Evolutionary conservation across 1,284 basidiomycete species (phyloP).

Genomic region (Salmacisia buchloeana): DNA sequence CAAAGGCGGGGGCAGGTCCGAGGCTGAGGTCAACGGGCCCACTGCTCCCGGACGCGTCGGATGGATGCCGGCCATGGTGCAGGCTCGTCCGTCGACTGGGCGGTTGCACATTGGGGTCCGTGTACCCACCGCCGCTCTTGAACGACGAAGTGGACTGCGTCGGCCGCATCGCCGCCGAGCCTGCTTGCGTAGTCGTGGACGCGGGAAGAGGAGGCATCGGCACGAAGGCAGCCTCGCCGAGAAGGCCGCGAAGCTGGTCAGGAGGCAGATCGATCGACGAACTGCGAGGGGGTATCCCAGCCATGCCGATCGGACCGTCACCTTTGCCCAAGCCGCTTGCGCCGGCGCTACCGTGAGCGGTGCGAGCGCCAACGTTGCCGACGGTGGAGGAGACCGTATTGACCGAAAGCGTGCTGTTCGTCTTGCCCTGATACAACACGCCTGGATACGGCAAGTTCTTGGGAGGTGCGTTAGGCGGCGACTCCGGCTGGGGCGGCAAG

Average conservation of each 20-base stretch:
- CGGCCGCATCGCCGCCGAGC: no score
- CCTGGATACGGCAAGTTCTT: constrained; percentile 5
- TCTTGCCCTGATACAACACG: not conserved
- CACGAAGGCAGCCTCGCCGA: not conserved
- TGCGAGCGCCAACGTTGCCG: no score
- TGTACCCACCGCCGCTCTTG: no score
- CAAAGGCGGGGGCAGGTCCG: not conserved
- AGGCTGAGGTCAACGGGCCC: not conserved
- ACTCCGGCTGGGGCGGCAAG: not conserved
- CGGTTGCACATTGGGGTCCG: no score
- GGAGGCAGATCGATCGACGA: not conserved
- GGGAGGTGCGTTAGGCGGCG: not conserved
- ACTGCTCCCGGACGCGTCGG: no score
- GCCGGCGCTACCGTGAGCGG: no score
- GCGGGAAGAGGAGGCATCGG: not conserved
- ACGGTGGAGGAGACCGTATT: no score
- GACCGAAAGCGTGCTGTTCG: not conserved
- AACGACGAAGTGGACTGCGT: no score
- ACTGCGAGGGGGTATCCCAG: not conserved
- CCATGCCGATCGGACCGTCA: not conserved
- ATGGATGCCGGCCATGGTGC: no score
- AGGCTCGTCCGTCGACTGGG: not conserved
- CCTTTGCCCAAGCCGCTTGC: not conserved
- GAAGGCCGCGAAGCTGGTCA: not conserved
- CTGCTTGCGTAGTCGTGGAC: not conserved